These are phyloP conservation scores for Ganoderma boninense DNA, from an alignment of 1,284 basidiomycete genomes.

Conservation along the genomic window DNA sequence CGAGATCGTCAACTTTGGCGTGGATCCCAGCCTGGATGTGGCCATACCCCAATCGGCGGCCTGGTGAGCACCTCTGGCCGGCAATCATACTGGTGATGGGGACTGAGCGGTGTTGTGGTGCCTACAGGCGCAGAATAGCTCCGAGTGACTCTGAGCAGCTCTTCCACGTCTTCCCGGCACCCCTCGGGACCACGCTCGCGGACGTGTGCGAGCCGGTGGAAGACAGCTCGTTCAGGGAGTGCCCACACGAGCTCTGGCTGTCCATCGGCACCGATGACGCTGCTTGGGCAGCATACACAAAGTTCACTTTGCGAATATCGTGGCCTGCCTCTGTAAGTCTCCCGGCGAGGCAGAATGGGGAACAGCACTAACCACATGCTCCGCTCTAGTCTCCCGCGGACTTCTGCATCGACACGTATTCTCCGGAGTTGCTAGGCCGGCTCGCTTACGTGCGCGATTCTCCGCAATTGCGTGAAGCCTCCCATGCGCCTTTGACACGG, in stretches of 20 bases:
- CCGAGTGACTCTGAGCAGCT: conserved; percentile 40
- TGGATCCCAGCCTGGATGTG: conserved; percentile 36
- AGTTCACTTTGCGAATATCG: conserved; percentile 69
- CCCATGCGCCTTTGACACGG: conserved; percentile 42
- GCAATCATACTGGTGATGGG: not conserved
- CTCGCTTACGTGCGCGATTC: not conserved
- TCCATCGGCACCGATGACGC: conserved; percentile 57
- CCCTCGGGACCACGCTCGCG: conserved; percentile 46
- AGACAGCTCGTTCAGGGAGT: conserved; percentile 34
- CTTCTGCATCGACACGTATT: conserved; percentile 33
- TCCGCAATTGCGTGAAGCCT: not conserved
- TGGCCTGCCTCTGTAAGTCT: conserved; percentile 70
- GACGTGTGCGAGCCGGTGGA: conserved; percentile 32
- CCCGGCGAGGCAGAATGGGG: too few relatives aligned
- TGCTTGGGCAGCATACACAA: conserved; percentile 53
- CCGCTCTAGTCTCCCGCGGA: conserved; percentile 42
- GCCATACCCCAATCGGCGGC: conserved; percentile 36
- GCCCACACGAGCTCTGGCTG: conserved; percentile 65
- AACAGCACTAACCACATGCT: not conserved
- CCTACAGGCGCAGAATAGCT: conserved; percentile 43
- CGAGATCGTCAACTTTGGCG: conserved; percentile 69
- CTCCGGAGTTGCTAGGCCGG: conserved; percentile 20
- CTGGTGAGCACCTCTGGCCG: conserved; percentile 45
- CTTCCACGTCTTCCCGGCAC: conserved; percentile 54
- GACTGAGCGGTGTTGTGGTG: not conserved